These are phyloP conservation scores for Melanogaster broomeanus DNA, from an alignment of 768 basidiomycete genomes.

Conservation along the genomic window DNA sequence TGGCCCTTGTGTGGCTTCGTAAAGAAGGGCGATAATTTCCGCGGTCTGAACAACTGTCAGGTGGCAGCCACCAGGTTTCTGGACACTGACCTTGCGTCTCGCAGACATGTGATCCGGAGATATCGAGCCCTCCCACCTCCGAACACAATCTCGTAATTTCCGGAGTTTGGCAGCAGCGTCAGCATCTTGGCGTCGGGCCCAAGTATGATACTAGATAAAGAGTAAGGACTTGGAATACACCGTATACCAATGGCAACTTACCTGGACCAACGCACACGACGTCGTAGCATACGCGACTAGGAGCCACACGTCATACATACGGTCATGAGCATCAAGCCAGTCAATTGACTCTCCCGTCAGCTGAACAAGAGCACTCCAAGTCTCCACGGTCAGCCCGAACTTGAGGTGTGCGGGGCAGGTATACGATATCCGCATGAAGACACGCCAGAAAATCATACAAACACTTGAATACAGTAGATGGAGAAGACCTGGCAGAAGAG, in stretches of 20 bases:
- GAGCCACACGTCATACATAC: slow-evolving; percentile 84
- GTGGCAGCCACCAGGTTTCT: background rate
- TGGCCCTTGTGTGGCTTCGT: slow-evolving; percentile 89
- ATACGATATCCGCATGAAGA: slow-evolving; percentile 98
- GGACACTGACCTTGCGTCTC: slow-evolving; percentile 72
- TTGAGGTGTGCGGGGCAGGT: slow-evolving; percentile 87
- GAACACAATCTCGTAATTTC: slow-evolving; percentile 81
- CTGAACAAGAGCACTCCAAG: slow-evolving; percentile 73
- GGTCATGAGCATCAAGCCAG: slow-evolving; percentile 85
- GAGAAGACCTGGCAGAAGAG: slow-evolving; percentile 61
- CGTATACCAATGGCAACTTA: slow-evolving; percentile 34
- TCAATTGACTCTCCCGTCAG: slow-evolving; percentile 83
- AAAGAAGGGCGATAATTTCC: slow-evolving; percentile 89
- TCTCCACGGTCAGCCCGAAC: slow-evolving; percentile 77
- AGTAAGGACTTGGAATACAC: slow-evolving; percentile 6
- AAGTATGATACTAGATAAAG: slow-evolving; percentile 81
- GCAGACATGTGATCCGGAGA: slow-evolving; percentile 95
- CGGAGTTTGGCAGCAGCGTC: slow-evolving; percentile 74
- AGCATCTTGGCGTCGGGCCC: slow-evolving; percentile 79
- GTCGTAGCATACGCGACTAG: slow-evolving; percentile 86
- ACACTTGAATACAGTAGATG: slow-evolving; percentile 89
- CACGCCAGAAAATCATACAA: slow-evolving; percentile 96
- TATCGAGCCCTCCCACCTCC: slow-evolving; percentile 84
- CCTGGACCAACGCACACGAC: slow-evolving; percentile 89
- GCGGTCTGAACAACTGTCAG: slow-evolving; percentile 57